Percentiles rank a stretch among this genome's conserved stretches.
These are phyloP conservation scores for Gossypium turneri DNA, from an alignment of 345 rosid genomes.

Conservation along the genomic window DNA sequence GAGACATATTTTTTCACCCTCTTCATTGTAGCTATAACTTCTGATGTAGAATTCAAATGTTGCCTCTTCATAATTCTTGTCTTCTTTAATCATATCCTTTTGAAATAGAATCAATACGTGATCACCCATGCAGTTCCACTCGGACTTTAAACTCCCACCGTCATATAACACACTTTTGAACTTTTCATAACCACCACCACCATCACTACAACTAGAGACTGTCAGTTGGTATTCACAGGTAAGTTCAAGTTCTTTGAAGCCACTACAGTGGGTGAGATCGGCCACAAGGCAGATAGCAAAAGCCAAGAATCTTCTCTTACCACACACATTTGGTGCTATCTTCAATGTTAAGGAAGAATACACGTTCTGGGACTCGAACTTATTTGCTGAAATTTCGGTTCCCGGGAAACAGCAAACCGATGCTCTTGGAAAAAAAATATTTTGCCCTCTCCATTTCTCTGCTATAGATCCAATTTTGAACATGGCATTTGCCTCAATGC, in stretches of 20 bases:
- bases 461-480: neutral
- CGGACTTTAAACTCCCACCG: fast-evolving
- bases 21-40: too few species aligned
- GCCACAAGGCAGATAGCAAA: neutral
- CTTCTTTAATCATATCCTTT: neutral
- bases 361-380: neutral
- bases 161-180: too few species aligned
- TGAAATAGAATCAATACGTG: neutral
- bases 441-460: fast-evolving
- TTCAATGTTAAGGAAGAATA: neutral
- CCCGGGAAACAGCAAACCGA: neutral
- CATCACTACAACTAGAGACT: neutral
- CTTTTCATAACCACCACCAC: too few species aligned
- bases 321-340: neutral
- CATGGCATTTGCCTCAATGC: neutral
- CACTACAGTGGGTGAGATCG: neutral
- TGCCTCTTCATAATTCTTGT: neutral
- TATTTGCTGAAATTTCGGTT: neutral
- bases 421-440: too few species aligned
- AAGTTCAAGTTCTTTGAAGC: fast-evolving
- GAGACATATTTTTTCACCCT: too few species aligned
- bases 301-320: neutral
- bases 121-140: neutral
- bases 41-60: neutral
- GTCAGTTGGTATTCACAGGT: neutral